phyloP scores from a whole-genome alignment of 2,329 filamentous ascomycete species.

The Talaromyces sp. region DNA sequence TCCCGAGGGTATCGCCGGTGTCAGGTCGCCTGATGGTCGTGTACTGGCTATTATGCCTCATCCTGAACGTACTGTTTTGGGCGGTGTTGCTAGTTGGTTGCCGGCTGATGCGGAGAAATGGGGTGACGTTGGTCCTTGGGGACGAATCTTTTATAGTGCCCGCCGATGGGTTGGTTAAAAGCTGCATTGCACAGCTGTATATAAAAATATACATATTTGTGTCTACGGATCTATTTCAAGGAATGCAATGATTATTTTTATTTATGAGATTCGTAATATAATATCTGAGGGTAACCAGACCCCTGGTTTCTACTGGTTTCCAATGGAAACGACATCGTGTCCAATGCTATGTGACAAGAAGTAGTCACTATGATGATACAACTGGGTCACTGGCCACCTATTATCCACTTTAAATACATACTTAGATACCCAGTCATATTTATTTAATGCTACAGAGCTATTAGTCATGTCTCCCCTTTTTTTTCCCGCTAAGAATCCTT shows the following conservation, averaged over 20 bases:
- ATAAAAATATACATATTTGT: not conserved
- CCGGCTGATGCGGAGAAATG: constrained; percentile 63
- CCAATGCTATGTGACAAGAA: too few species aligned
- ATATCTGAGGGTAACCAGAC: too few species aligned
- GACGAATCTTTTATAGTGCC: constrained; percentile 80
- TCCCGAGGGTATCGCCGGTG: constrained; percentile 74
- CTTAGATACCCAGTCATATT: too few species aligned
- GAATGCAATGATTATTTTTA: not conserved
- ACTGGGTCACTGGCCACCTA: too few species aligned
- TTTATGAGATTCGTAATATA: not conserved
- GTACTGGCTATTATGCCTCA: constrained; percentile 92
- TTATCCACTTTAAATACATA: too few species aligned
- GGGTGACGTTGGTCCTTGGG: constrained; percentile 82
- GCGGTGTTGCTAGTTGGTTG: constrained; percentile 72
- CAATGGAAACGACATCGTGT: too few species aligned
- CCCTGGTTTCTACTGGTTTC: too few species aligned
- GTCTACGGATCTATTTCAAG: not conserved
- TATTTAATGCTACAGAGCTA: too few species aligned
- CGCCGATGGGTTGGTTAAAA: constrained; percentile 72
- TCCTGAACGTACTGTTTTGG: constrained; percentile 82
- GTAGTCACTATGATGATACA: too few species aligned
- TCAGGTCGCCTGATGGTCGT: constrained; percentile 71
- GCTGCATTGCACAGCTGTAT: not conserved
- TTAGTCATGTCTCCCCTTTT: too few species aligned
- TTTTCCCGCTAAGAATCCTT: too few species aligned